Evolutionary conservation across 2,329 filamentous ascomycete species (phyloP), one percentile per base, ranked within the genome.

Genomic region (Tolypocladium pustulatum): DNA sequence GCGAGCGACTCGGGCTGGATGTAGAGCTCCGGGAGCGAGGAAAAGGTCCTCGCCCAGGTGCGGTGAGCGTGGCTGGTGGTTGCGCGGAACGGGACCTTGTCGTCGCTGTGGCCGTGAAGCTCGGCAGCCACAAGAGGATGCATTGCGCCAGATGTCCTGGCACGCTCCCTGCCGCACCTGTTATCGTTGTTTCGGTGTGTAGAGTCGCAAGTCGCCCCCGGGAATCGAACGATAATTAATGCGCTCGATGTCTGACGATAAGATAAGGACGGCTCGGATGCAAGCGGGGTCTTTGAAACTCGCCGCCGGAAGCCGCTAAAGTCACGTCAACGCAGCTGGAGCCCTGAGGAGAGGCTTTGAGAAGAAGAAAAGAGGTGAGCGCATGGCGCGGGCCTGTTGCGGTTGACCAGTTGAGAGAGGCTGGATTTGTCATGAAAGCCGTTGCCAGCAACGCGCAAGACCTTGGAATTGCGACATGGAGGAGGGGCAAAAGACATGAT

Each of bases 21-120:
- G 75, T 93, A 97, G 60, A 97, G 85, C 77, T 97, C 91, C 3
- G 94, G 94, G 22, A 86, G 83, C 56, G 88, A 94, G 67, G 89
- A 87, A 76, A 95, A 97, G 55, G 94, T 97, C 69, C 87, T 87
- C 43, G 94, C 94, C 94, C 94, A 99, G 25, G 94, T 99, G 67
- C 87, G 87, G 76, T 97, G 94, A 55, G 86, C 75, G 72, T 97
- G 86, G 57, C 83, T 78, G 60, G 82, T 77, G 59, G 80, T 81
- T 7, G 90, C 89, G 71, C 87, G 89, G 76, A 97, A 96, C 51
- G 91, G 85, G 43, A 94, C 66, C 53, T 68, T 69, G 58, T 76
- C 72, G 58, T 61, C 60, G 59, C 66, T 65, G 55, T 58, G 63
- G 60, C 65, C 65, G 40, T 64, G 61, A 55, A 74, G 66, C 67